phyloP scores from a whole-genome alignment of 2,329 filamentous ascomycete genomes.

The Iodosphaeria phyllophila region DNA sequence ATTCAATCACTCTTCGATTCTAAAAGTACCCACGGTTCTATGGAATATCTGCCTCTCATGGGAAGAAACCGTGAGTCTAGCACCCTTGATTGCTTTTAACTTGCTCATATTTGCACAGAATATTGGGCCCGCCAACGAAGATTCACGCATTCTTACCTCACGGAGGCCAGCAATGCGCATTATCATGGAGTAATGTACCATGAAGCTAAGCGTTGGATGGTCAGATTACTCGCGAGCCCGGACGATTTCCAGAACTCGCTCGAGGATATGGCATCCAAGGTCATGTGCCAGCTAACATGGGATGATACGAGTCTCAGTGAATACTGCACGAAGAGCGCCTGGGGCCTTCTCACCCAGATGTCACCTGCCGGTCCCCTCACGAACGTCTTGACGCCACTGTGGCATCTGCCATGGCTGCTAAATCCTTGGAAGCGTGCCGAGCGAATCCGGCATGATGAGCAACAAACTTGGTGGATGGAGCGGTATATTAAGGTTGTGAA shows the following conservation, averaged over 20 bases:
- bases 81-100: neutral
- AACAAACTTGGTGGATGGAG: slow-evolving; percentile 32
- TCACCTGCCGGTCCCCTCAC: slow-evolving; percentile 37
- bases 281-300: slow-evolving; percentile 34
- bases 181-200: slow-evolving; percentile 25
- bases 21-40: slow-evolving; percentile 32
- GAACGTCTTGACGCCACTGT: slow-evolving; percentile 34
- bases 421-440: slow-evolving; percentile 36
- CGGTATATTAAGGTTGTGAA: slow-evolving; percentile 18
- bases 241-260: slow-evolving; percentile 29
- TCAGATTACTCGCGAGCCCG: slow-evolving; percentile 25
- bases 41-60: slow-evolving; percentile 37
- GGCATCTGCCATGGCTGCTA: slow-evolving; percentile 27
- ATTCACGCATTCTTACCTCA: slow-evolving; percentile 31
- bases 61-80: slow-evolving; percentile 28
- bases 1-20: slow-evolving; percentile 32
- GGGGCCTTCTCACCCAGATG: slow-evolving; percentile 38
- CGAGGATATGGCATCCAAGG: slow-evolving; percentile 37
- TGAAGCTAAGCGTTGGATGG: slow-evolving; percentile 33
- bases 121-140: slow-evolving; percentile 35
- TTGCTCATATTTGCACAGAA: slow-evolving; percentile 12
- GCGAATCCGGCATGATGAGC: slow-evolving; percentile 30
- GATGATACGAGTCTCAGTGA: slow-evolving; percentile 28
- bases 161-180: slow-evolving; percentile 14
- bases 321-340: slow-evolving; percentile 29